Evolutionary conservation across 108 stramenopile species (phyloP), one percentile per base, ranked within the genome.

Genomic region (Ochromonas danica): DNA sequence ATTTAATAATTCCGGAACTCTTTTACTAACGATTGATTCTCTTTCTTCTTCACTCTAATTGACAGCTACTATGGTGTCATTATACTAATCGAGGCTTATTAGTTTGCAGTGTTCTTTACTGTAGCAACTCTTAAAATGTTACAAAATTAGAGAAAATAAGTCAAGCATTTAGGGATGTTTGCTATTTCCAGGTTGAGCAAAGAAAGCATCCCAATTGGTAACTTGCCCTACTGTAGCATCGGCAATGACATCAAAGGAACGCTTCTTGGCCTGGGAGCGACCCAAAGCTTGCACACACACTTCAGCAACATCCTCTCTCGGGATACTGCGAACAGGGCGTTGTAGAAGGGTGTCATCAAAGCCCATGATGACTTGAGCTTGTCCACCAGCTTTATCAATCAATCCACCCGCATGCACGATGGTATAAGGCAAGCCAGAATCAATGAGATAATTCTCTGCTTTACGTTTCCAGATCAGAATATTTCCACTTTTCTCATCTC

Each of bases 391-490:
- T 81, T 92, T 88, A 77, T 94, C 92, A 25, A 90, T 43, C 51
- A 94, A 79, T 0, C 93, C 93, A 27, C 93, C 93, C 2, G 93
- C 92, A 83, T 94, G 93, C n/a, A 94, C 87, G 71, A 93, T 94
- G 3, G 93, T 94, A 67, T 91, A 94, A 43, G 89, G 82, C 77
- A 93, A 75, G 30, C 89, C 89, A 1, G 81, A 71, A 78, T 88
- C 90, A 43, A 82, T 89, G 6, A 91, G 81, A 43, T 92, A 92
- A 14, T 51, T 81, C 83, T 94, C 93, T 30, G 93, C 82, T 79
- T 88, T 89, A 60, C 92, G 89, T 71, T 92, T 93, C 91, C 89
- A 92, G 70, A 90, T 84, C 51, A 91, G 82, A 39, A 94, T 94
- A 78, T 93, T 88, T 30, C 92, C 92, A 22, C 91, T 90, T 42